These are phyloP conservation scores for Wickerhamomyces chambardii DNA, from an alignment of 805 yeast genomes.

Conservation along the genomic window DNA sequence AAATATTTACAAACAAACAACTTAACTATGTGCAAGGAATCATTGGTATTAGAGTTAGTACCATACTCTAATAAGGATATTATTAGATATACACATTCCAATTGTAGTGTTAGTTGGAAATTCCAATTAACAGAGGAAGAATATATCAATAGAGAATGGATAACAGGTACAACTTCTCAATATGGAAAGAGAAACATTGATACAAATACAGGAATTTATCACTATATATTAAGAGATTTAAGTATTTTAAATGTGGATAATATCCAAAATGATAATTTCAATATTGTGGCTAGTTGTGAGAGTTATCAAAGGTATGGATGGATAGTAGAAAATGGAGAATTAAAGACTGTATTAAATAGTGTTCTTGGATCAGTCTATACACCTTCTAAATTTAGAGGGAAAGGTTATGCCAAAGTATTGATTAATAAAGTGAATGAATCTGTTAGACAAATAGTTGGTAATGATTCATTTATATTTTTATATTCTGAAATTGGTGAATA, in stretches of 20 bases:
- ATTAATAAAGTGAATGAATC: slow-evolving; percentile 24
- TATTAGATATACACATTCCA: slow-evolving; percentile 24
- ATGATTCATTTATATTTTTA: slow-evolving; percentile 30
- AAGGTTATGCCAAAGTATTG: slow-evolving; percentile 48
- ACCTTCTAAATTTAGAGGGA: slow-evolving; percentile 33
- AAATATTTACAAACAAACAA: no score
- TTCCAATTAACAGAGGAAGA: slow-evolving; percentile 22
- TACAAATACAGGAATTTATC: slow-evolving; percentile 19
- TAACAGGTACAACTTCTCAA: slow-evolving; percentile 6
- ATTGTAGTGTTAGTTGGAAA: slow-evolving; percentile 26
- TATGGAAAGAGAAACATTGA: not conserved
- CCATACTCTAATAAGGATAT: slow-evolving; percentile 9
- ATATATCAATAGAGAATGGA: slow-evolving; percentile 27
- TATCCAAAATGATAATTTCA: slow-evolving; percentile 12
- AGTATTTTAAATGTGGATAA: slow-evolving; percentile 11
- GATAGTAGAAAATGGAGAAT: slow-evolving; percentile 12
- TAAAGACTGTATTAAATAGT: slow-evolving; percentile 22
- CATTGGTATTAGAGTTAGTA: no score
- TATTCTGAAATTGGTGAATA: slow-evolving; percentile 74
- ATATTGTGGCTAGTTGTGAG: slow-evolving; percentile 32
- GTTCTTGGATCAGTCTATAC: slow-evolving; percentile 58
- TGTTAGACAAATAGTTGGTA: slow-evolving; percentile 16
- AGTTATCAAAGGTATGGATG: slow-evolving; percentile 28
- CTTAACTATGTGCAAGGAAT: no score
- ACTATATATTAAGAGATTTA: slow-evolving; percentile 23